Conservation (phyloP, 2,329 filamentous ascomycete genomes). For the Monosporascus sp. region DNA sequence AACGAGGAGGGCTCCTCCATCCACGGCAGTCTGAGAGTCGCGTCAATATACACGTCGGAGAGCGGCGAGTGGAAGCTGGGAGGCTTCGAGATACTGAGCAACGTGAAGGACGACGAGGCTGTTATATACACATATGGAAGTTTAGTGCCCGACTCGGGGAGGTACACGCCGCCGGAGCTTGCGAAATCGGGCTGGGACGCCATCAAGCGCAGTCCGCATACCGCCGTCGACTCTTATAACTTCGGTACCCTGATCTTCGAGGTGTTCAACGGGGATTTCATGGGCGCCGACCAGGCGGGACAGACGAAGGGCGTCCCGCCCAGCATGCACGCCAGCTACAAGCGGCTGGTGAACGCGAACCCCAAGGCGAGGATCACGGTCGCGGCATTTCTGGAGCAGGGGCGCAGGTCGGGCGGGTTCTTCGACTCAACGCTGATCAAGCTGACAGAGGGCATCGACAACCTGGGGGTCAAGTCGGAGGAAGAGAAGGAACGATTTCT, state of each 20-base stretch:
- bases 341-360: constrained; percentile 79
- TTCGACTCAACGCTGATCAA: constrained; percentile 92
- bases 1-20: constrained; percentile 90
- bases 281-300: constrained; percentile 69
- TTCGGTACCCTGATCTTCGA: constrained; percentile 83
- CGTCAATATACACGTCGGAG: constrained; percentile 87
- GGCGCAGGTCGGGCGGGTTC: constrained; percentile 73
- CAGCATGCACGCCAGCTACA: constrained; percentile 87
- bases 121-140: constrained; percentile 91
- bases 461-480: constrained; percentile 80
- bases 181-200: constrained; percentile 84
- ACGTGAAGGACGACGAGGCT: constrained; percentile 91
- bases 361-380: constrained; percentile 84
- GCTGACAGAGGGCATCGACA: constrained; percentile 88
- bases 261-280: constrained; percentile 82
- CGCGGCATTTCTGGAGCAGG: constrained; percentile 84
- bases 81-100: constrained; percentile 90
- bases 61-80: constrained; percentile 97
- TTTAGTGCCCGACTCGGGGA: constrained; percentile 74
- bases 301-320: constrained; percentile 83
- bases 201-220: constrained; percentile 75
- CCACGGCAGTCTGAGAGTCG: constrained; percentile 78
- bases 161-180: constrained; percentile 85
- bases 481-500: constrained; percentile 81
- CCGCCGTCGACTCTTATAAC: constrained; percentile 82